Base-by-base conservation (phyloP, 345 rosid species). In the Cardiospermum halicacabum region DNA sequence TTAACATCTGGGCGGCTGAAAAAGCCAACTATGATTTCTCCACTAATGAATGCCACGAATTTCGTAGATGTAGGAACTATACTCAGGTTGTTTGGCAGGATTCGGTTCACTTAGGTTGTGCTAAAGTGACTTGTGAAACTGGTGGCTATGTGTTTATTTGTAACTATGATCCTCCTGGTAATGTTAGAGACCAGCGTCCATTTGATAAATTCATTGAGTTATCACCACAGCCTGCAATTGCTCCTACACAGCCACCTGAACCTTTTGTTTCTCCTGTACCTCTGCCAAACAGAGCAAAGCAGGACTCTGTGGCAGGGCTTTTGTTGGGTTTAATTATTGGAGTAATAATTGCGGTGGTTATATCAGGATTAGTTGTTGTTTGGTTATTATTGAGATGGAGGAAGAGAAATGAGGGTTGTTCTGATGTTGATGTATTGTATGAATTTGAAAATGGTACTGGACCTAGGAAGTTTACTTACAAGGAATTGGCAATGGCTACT, bases 391-490 rank as follows among this genome's bases (percentile, higher is more conserved):
- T 53, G 28, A 26, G 58, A 22, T 16, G 53, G 40, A 60, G 16
- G 66, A 69, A 60, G 26, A 61, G 66, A 28, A 53, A 43, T 9
- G 18, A 51, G 16, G 51, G 42, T 7, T 25, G 50, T 16, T 12
- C 25, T 26, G 18, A 9, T 16, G 36, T 65, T n/a, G 66, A 34
- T 30, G 53, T 12, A 24, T n/a, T n/a, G n/a, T n/a, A n/a, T n/a
- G 54, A 43, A 16, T 3, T 72, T 25, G 24, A 24, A 9, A 45
- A 27, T 21, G 68, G 28, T 15, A 32, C 19, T 11, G 74, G 30
- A 32, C 64, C 74, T 0, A 65, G 61, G 74, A 60, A 60, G 58
- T 65, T 74, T 54, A 69, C 68, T 3, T 69, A 50, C 26, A 15
- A 47, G 0, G 63, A 60, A 34, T 37, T 69, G 43, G 67, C 25